phyloP scores from a whole-genome alignment of 108 stramenopile genomes.

The Stephanodiscus triporus region DNA sequence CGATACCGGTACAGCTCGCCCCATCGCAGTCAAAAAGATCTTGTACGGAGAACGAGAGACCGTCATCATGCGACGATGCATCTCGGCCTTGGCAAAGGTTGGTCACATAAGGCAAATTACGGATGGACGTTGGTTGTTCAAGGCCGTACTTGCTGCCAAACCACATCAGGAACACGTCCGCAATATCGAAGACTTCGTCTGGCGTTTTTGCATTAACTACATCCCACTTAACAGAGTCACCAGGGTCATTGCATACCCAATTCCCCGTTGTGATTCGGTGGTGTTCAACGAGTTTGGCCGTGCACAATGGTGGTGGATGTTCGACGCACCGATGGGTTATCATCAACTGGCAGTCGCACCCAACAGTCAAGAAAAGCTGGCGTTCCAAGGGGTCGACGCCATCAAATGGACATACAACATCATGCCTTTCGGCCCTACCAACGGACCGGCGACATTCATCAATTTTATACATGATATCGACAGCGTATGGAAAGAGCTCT shows the following conservation, averaged over 20 bases:
- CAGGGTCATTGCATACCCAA: not conserved
- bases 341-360: not conserved
- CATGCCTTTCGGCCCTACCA: not conserved
- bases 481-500: not conserved
- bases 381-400: no score
- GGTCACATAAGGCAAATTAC: not conserved
- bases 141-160: not conserved
- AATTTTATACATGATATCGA: not conserved
- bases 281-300: not conserved
- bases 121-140: not conserved
- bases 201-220: not conserved
- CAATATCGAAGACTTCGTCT: conserved; percentile 1
- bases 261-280: not conserved
- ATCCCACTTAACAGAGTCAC: not conserved
- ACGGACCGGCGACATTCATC: not conserved
- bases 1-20: not conserved
- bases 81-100: not conserved
- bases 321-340: conserved; percentile 2
- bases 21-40: not conserved
- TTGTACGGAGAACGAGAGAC: conserved; percentile 1
- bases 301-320: not conserved
- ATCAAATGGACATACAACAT: not conserved
- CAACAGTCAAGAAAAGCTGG: not conserved
- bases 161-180: not conserved
- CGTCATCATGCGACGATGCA: not conserved